Evolutionary conservation across 148 eudicot species (phyloP).

Genomic region (Fagopyrum homotropicum): DNA sequence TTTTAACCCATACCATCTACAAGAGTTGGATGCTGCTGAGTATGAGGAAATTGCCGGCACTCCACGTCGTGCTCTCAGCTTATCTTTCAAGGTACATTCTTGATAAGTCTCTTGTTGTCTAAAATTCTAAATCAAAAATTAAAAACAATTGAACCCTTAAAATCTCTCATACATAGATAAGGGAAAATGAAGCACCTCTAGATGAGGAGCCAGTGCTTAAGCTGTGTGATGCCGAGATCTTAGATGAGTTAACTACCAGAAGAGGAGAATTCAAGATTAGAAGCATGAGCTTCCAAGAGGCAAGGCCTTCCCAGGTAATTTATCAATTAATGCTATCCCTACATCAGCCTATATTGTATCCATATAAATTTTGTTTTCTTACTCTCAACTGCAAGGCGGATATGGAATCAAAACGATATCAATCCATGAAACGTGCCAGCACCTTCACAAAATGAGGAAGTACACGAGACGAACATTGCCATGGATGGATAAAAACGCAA

Average conservation of each 20-base stretch:
- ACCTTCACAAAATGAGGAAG: too few relatives aligned
- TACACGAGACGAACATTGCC: too few relatives aligned
- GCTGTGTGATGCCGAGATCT: constrained; percentile 36
- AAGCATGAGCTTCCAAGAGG: constrained; percentile 37
- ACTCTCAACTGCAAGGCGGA: neutral
- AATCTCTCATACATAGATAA: neutral
- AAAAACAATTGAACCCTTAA: neutral
- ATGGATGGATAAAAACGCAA: neutral
- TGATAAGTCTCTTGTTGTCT: constrained; percentile 13
- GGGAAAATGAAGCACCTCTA: constrained; percentile 2
- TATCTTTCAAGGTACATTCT: constrained; percentile 25
- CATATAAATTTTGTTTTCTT: neutral
- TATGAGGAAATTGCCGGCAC: constrained; percentile 64
- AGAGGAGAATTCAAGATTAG: constrained; percentile 82
- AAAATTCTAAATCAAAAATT: neutral
- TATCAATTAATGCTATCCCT: neutral
- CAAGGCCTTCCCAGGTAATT: neutral
- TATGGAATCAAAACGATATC: too few relatives aligned
- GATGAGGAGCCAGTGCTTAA: constrained; percentile 16
- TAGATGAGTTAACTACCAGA: constrained; percentile 67
- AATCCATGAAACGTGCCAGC: too few relatives aligned
- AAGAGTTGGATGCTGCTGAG: constrained; percentile 62
- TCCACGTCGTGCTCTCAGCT: constrained; percentile 25
- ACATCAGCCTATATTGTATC: neutral
- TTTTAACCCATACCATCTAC: constrained; percentile 37